These are phyloP conservation scores for Suhomyces taliae DNA, from an alignment of 1,139 yeast species.

Conservation along the genomic window DNA sequence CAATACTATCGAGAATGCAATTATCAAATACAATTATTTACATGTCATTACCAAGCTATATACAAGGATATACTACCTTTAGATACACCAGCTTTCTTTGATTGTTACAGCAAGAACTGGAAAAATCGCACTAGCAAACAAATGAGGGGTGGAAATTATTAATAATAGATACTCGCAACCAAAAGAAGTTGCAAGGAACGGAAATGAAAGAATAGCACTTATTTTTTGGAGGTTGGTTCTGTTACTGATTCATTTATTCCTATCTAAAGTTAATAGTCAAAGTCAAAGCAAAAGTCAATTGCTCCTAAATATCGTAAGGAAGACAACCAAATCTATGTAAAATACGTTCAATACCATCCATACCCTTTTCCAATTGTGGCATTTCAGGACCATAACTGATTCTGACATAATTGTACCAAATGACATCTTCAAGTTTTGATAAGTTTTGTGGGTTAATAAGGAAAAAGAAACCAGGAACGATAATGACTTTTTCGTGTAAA, in stretches of 20 bases:
- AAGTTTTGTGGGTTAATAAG: constrained; percentile 66
- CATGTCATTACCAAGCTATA: too few species aligned
- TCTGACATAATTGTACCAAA: constrained; percentile 64
- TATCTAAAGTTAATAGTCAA: neutral
- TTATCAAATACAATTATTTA: too few species aligned
- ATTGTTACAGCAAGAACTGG: too few species aligned
- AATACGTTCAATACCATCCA: constrained; percentile 67
- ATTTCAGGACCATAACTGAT: constrained; percentile 67
- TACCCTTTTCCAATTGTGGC: constrained; percentile 54
- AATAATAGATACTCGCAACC: too few species aligned
- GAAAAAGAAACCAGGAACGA: constrained; percentile 69
- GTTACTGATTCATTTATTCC: neutral
- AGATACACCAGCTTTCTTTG: too few species aligned
- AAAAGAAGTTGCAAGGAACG: too few species aligned
- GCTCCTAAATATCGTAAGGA: constrained; percentile 24
- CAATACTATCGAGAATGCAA: too few species aligned
- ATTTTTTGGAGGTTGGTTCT: too few species aligned
- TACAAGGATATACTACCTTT: too few species aligned
- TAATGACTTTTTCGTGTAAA: constrained; percentile 61
- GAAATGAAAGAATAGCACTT: too few species aligned
- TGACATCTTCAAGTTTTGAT: constrained; percentile 59
- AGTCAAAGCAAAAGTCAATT: neutral
- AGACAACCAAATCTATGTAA: constrained; percentile 47
- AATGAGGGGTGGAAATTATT: too few species aligned
- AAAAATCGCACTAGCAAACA: too few species aligned